These are phyloP conservation scores for Microsporum ferrugineum DNA, from an alignment of 2,329 filamentous ascomycete genomes.

Conservation along the genomic window DNA sequence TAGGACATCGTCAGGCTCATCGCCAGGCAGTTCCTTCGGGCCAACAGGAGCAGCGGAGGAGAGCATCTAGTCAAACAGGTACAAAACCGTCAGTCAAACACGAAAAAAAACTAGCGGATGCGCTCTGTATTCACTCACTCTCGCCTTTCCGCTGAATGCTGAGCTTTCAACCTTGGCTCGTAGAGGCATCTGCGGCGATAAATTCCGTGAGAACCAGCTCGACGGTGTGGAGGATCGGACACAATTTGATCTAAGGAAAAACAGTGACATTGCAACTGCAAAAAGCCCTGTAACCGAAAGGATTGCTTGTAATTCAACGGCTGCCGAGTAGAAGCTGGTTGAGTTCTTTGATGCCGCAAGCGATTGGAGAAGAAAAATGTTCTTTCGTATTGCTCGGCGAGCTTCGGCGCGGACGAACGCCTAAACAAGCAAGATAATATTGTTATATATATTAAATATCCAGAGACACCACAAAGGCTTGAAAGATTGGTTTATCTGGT, in stretches of 20 bases:
- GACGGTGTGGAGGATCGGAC: constrained; percentile 31
- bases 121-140: constrained; percentile 33
- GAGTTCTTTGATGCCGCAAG: not conserved
- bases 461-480: too few species aligned
- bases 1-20: constrained; percentile 80
- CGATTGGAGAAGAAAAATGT: not conserved
- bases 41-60: not conserved
- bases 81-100: not conserved
- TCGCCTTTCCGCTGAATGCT: constrained; percentile 42
- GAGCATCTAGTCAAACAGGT: not conserved
- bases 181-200: constrained; percentile 57
- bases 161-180: constrained; percentile 61
- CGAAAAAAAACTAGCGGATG: not conserved
- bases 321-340: not conserved
- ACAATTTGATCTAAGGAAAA: constrained; percentile 34
- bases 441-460: too few species aligned
- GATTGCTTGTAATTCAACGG: not conserved
- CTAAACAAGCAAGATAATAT: not conserved
- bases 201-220: constrained; percentile 38
- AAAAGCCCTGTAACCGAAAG: not conserved
- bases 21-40: constrained; percentile 48
- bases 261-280: constrained; percentile 20
- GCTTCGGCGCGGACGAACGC: not conserved
- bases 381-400: not conserved
- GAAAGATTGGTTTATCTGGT: too few species aligned